Evolutionary conservation across 768 basidiomycete genomes (phyloP).

Genomic region (Mycena polygramma): DNA sequence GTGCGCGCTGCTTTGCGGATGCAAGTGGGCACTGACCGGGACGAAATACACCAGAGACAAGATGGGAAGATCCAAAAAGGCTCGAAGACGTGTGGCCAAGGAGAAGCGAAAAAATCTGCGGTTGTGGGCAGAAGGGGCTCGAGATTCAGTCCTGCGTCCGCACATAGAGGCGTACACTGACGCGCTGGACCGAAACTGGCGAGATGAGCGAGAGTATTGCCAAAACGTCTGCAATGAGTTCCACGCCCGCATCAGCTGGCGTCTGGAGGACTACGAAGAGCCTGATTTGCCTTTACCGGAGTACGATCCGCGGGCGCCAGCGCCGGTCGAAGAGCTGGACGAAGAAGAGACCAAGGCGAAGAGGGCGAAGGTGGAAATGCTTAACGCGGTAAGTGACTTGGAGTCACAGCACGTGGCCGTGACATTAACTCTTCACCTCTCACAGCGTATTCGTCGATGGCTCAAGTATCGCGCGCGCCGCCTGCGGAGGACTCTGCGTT

Average conservation of each 20-base stretch:
- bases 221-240: constrained; percentile 6
- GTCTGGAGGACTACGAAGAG: constrained; percentile 15
- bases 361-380: not conserved
- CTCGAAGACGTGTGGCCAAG: not conserved
- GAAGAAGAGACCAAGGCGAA: not conserved
- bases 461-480: not conserved
- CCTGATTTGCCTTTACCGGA: not conserved
- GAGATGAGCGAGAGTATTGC: not conserved
- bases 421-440: not conserved
- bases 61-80: no score
- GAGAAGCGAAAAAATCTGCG: not conserved
- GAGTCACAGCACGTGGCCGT: not conserved
- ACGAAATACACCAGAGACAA: no score
- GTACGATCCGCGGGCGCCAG: not conserved
- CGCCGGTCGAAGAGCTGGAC: not conserved
- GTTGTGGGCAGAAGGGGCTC: not conserved
- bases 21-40: no score
- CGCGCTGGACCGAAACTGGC: not conserved
- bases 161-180: not conserved
- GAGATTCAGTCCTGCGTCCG: not conserved
- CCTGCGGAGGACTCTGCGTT: not conserved
- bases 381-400: not conserved
- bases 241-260: constrained; percentile 16
- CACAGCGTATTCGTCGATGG: not conserved
- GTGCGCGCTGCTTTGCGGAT: no score